Base-by-base conservation (phyloP, 257 asterid genomes). In the Solanum sejunctum region DNA sequence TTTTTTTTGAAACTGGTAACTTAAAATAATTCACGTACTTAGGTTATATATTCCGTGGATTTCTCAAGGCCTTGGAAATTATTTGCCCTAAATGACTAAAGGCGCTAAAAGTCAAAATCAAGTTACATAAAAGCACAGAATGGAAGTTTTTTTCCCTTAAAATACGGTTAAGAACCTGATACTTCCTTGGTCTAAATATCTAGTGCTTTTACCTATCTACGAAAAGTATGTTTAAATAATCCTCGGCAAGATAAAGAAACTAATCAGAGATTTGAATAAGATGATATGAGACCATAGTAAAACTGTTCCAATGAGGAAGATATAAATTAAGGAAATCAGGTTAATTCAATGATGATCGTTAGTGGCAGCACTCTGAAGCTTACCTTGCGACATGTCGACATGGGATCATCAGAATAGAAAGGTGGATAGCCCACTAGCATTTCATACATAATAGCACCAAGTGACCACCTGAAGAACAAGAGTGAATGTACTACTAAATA, bases 361-460 rank as follows among this genome's bases (percentile, higher is more conserved):
- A 28, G 52, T 45, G 75, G 85, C 83, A 84, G 82, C 58, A 82
- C 52, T 54, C 81, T 41, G 49, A 70, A 70, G 82, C 87, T 86
- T 91, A 96, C 99, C 99, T 96, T 96, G 89, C 99, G 88, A 90
- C 99, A 96, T 52, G 99, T 96, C 43, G 99, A 91, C 99, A 96
- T 96, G 77, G 98, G 99, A 85, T 96, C 99, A 86, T 96, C 99
- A 56, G 99, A 93, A 86, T 96, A 96, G 90, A 96, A 96, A 86
- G 99, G 99, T 51, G 99, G 99, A 86, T 96, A 96, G 56, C 99
- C 99, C 52, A 96, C 98, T 79, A 96, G 97, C 99, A 95, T 96
- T 92, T 96, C 99, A 85, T 88, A 96, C 99, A 95, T 96, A 89
- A 96, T 96, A 86, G 99, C 98, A 77, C 99, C 99, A 86, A 96